These are phyloP conservation scores for Phymatotrichopsis omnivora DNA, from an alignment of 2,329 filamentous ascomycete genomes.

Conservation along the genomic window DNA sequence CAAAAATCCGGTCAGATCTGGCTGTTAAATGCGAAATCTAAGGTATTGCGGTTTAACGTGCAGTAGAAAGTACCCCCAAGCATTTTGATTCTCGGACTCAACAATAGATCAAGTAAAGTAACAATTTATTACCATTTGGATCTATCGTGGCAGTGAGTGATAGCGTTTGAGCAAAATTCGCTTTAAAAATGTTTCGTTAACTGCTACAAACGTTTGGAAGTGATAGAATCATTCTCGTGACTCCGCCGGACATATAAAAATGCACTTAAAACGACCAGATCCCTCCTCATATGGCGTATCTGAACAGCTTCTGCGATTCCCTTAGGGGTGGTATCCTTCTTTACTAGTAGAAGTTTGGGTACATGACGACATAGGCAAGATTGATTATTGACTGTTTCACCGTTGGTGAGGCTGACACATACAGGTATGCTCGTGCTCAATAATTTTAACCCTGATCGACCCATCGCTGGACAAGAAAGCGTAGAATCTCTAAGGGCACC, in stretches of 20 bases:
- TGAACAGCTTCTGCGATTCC: too few species aligned
- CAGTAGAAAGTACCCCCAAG: constrained; percentile 10
- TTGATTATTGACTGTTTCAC: too few species aligned
- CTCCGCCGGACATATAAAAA: constrained; percentile 10
- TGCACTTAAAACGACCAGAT: constrained; percentile 1
- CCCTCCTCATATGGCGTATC: too few species aligned
- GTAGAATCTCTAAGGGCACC: too few species aligned
- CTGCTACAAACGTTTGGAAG: constrained; percentile 8
- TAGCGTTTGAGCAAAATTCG: constrained; percentile 4
- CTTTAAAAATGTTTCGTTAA: constrained; percentile 14
- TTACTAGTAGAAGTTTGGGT: too few species aligned
- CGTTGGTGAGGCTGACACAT: too few species aligned
- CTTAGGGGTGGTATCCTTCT: too few species aligned
- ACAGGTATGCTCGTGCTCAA: too few species aligned
- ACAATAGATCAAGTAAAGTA: constrained; percentile 6
- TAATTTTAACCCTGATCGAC: too few species aligned
- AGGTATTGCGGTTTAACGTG: constrained; percentile 4
- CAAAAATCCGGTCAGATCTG: constrained; percentile 6
- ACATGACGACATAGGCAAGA: too few species aligned
- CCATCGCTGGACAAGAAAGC: too few species aligned
- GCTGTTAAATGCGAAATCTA: background rate
- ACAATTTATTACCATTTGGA: constrained; percentile 1
- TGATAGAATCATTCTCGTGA: background rate
- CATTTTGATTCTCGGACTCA: constrained; percentile 9
- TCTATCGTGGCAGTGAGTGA: constrained; percentile 8